A percentile compares a stretch with the other conserved stretches of the same genome.
Evolutionary conservation across 2,329 filamentous ascomycete genomes (phyloP).

Genomic region (Dothistroma septosporum): DNA sequence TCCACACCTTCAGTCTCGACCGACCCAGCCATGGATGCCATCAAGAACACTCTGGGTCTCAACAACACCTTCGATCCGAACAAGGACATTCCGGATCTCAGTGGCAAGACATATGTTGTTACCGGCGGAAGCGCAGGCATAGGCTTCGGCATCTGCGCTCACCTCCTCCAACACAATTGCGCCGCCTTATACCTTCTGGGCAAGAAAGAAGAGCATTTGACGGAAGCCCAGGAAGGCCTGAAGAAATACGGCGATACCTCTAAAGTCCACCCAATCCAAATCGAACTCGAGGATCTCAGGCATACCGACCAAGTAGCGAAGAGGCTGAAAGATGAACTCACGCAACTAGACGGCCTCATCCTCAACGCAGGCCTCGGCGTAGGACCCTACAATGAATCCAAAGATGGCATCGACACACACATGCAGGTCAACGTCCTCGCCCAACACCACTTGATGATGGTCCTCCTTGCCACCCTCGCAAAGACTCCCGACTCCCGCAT

Average conservation of each 20-base stretch:
- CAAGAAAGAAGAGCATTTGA: slow-evolving; percentile 44
- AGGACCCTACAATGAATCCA: slow-evolving; percentile 44
- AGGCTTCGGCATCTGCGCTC: slow-evolving; percentile 48
- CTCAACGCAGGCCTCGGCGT: slow-evolving; percentile 41
- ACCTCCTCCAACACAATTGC: slow-evolving; percentile 50
- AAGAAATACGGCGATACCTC: slow-evolving; percentile 41
- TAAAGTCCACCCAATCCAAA: slow-evolving; percentile 42
- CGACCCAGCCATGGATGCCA: not conserved
- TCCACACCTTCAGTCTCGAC: not conserved
- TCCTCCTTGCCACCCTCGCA: slow-evolving; percentile 33
- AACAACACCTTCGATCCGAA: slow-evolving; percentile 23
- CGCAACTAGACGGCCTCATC: slow-evolving; percentile 41
- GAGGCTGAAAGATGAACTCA: slow-evolving; percentile 40
- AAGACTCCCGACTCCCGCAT: slow-evolving; percentile 46
- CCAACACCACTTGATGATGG: slow-evolving; percentile 44
- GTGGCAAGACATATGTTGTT: slow-evolving; percentile 42
- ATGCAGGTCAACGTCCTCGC: slow-evolving; percentile 35
- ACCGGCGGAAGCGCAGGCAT: slow-evolving; percentile 37
- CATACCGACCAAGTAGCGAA: slow-evolving; percentile 41
- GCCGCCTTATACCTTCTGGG: slow-evolving; percentile 48
- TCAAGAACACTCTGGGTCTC: not conserved
- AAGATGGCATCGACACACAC: slow-evolving; percentile 39
- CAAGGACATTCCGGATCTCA: slow-evolving; percentile 40
- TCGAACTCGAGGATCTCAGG: slow-evolving; percentile 36
- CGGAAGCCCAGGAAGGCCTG: slow-evolving; percentile 45